Evolutionary conservation across 2,329 filamentous ascomycete species (phyloP).

Genomic region (Paracoccidioides brasiliensis): DNA sequence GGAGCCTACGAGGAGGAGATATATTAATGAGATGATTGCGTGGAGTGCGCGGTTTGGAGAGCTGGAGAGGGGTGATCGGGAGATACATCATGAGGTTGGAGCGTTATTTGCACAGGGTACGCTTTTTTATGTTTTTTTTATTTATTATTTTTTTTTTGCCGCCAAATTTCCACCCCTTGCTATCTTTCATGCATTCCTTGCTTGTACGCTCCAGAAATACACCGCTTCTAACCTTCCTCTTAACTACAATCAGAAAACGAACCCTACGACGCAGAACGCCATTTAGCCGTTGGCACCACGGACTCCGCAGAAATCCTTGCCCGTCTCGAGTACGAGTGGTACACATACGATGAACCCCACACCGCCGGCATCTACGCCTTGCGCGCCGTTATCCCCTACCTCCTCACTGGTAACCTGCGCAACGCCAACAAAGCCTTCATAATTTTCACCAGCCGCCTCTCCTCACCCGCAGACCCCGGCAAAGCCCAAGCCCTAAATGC

Average conservation of each 20-base stretch:
- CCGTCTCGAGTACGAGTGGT: constrained; percentile 86
- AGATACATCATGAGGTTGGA: constrained; percentile 85
- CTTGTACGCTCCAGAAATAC: too few relatives aligned
- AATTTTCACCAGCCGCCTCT: constrained; percentile 57
- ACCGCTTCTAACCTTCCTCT: neutral
- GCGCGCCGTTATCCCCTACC: constrained; percentile 78
- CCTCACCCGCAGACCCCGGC: constrained; percentile 30
- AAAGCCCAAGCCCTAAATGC: constrained; percentile 52
- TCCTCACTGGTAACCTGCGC: constrained; percentile 78
- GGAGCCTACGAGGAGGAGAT: constrained; percentile 88
- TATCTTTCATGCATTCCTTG: too few relatives aligned
- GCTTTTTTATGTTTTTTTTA: constrained; percentile 1
- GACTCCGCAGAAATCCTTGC: constrained; percentile 73
- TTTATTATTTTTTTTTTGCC: neutral
- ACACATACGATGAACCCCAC: constrained; percentile 74
- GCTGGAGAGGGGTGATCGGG: constrained; percentile 81
- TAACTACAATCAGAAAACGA: constrained; percentile 53
- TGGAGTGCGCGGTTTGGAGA: constrained; percentile 83
- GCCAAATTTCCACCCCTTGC: neutral
- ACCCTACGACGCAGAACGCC: constrained; percentile 82
- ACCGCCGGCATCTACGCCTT: constrained; percentile 76
- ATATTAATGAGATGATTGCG: constrained; percentile 69
- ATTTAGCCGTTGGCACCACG: constrained; percentile 76
- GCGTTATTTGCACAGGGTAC: constrained; percentile 69
- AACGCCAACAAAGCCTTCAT: constrained; percentile 74